Conservation (phyloP, 306 rosid genomes). For the Echinosophora koreensis region DNA sequence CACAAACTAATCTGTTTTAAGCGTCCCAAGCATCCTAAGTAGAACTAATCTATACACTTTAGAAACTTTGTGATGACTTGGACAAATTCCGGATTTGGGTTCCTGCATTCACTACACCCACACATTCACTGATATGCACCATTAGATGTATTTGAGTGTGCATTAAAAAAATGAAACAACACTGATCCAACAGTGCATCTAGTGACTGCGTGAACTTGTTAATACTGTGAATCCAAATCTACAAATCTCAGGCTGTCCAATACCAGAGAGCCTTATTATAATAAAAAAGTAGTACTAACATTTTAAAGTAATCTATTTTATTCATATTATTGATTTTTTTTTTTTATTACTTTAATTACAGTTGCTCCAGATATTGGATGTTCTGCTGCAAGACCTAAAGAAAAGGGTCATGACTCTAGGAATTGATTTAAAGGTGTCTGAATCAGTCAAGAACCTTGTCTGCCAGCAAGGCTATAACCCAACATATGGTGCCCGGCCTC, state of each 20-base stretch:
- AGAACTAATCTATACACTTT: neutral
- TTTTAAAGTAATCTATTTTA: conserved; percentile 1
- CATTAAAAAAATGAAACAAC: too few relatives aligned
- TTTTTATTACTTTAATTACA: conserved; percentile 35
- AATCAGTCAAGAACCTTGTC: conserved; percentile 68
- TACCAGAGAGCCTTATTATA: neutral
- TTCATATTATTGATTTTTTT: conserved; percentile 23
- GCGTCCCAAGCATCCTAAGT: neutral
- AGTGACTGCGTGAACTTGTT: too few relatives aligned
- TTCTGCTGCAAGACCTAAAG: conserved; percentile 77
- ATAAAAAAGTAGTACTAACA: neutral
- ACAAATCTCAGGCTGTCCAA: neutral
- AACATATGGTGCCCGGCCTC: conserved; percentile 83
- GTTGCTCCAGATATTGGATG: conserved; percentile 77
- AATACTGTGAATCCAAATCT: too few relatives aligned
- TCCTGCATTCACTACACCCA: too few relatives aligned
- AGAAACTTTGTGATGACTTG: neutral
- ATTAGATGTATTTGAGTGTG: too few relatives aligned
- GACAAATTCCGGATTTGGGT: neutral
- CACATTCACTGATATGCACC: too few relatives aligned
- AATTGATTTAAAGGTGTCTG: conserved; percentile 72
- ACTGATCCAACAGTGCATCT: too few relatives aligned
- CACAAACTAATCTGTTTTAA: neutral
- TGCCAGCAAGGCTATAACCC: conserved; percentile 75
- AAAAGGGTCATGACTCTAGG: conserved; percentile 66